Evolutionary conservation across 495 filamentous ascomycete genomes (phyloP).

Genomic region (Penicillium arizonense): DNA sequence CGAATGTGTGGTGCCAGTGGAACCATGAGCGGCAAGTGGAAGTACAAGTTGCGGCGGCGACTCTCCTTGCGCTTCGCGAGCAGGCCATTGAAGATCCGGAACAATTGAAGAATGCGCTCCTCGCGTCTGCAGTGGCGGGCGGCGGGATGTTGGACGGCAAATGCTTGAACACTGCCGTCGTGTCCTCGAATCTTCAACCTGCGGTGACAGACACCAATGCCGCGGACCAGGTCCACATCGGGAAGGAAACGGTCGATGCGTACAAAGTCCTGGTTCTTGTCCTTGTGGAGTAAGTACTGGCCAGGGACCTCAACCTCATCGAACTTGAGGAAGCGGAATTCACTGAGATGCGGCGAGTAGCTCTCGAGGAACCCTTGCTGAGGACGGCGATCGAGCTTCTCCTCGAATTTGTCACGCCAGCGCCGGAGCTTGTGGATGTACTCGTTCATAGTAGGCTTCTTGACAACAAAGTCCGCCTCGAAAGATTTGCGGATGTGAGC

Average conservation of each 20-base stretch:
- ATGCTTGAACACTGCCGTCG: constrained; percentile 91
- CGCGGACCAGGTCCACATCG: constrained; percentile 86
- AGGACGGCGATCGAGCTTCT: constrained; percentile 89
- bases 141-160: constrained; percentile 93
- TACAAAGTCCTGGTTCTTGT: constrained; percentile 98
- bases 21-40: constrained; percentile 92
- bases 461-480: constrained; percentile 89
- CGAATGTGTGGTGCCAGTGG: constrained; percentile 90
- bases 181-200: constrained; percentile 96
- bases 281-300: constrained; percentile 93
- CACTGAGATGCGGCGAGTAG: constrained; percentile 86
- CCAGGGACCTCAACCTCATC: constrained; percentile 98
- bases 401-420: constrained; percentile 97
- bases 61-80: constrained; percentile 91
- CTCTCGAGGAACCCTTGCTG: constrained; percentile 68
- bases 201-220: constrained; percentile 83
- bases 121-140: constrained; percentile 88
- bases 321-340: constrained; percentile 95
- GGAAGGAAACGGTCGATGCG: constrained; percentile 95
- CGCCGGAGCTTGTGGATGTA: constrained; percentile 96
- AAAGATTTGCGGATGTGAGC: constrained; percentile 90
- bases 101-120: constrained; percentile 93
- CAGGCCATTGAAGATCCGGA: constrained; percentile 92
- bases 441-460: constrained; percentile 92
- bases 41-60: constrained; percentile 87